A percentile compares a stretch with the other conserved stretches of the same genome.
Evolutionary conservation across 225 moss, liverwort and hornwort genomes (phyloP).

Genomic region (Climacium dendroides): DNA sequence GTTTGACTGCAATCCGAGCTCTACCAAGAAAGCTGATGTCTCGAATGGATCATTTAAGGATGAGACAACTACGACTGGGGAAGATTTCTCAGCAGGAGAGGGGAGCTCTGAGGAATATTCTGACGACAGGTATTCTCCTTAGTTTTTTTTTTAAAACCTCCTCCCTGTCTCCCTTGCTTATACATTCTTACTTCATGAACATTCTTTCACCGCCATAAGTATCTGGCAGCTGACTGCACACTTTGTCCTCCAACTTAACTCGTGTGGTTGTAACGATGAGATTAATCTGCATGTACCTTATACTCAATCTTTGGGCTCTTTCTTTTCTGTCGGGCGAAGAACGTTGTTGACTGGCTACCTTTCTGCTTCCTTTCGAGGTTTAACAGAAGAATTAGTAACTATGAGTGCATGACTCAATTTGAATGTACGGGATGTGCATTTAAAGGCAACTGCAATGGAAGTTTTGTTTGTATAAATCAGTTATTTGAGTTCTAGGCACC

Average conservation of each 20-base stretch:
- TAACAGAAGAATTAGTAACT: not conserved
- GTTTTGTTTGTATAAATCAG: not conserved
- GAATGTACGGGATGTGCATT: not conserved
- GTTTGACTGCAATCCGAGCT: conserved; percentile 34
- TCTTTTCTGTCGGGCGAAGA: not conserved
- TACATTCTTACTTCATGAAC: not conserved
- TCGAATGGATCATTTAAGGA: conserved; percentile 22
- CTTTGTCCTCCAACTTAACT: not conserved
- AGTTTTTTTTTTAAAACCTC: not conserved
- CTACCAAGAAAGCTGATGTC: conserved; percentile 3
- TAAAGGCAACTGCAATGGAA: not conserved
- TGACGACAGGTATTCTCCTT: conserved; percentile 13
- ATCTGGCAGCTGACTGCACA: not conserved
- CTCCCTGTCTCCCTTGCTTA: not conserved
- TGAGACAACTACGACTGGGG: conserved; percentile 23
- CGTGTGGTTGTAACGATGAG: not conserved
- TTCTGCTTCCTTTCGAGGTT: not conserved
- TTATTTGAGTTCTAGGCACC: not conserved
- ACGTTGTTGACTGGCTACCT: not conserved
- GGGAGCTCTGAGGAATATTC: conserved; percentile 27
- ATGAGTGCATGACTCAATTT: not conserved
- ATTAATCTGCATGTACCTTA: not conserved
- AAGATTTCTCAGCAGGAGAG: conserved; percentile 21
- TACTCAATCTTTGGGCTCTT: not conserved
- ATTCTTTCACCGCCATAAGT: not conserved